Base-by-base conservation (phyloP, 108 stramenopile genomes). In the Stephanodiscus minutulus region DNA sequence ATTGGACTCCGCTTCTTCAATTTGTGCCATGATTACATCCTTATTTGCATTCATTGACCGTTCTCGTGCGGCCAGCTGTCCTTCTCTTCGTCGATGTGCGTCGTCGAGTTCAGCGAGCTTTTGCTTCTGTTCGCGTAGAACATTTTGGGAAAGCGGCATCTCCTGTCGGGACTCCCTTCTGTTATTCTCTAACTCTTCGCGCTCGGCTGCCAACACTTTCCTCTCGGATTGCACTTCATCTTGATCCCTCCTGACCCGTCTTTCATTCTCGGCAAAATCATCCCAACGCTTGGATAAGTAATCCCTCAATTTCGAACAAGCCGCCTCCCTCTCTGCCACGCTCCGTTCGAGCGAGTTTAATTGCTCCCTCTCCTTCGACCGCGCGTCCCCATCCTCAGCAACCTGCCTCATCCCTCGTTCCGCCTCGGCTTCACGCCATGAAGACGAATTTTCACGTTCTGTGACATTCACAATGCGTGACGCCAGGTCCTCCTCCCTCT, bases 161-260 rank as follows among this genome's bases (percentile, higher is more conserved):
- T 77, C 64, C 17, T 46, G 69, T 52, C 70, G 57, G 12, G 67
- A 66, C 11, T 71, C 70, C 43, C 54, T 52, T 41, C 73, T 79
- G 49, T 46, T 61, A 1, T 37, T 68, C 18, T 73, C 72, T 1
- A 68, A 41, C 37, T 66, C 47, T 22, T 57, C 57, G 15, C 61
- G 71, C 25, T 72, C 61, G 4, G 49, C 43, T 44, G 60, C 41
- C 25, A 72, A 20, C 20, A 13, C 25, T 1, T 53, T 52, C 27
- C 44, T 39, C 22, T 68, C 67, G 3, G n/a, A 43, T 15, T 48
- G 31, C 52, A 76, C 12, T 12, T 76, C 50, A 0, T 64, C 31
- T 35, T 57, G 35, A 24, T 68, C 66, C 24, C 24, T 46, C 33
- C 61, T 50, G n/a, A 56, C 36, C 41, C 33, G 12, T 43, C 47